A percentile compares a stretch with the other conserved stretches of the same genome.
phyloP scores from a whole-genome alignment of 2,329 filamentous ascomycete genomes.

The Penicillium crustosum region DNA sequence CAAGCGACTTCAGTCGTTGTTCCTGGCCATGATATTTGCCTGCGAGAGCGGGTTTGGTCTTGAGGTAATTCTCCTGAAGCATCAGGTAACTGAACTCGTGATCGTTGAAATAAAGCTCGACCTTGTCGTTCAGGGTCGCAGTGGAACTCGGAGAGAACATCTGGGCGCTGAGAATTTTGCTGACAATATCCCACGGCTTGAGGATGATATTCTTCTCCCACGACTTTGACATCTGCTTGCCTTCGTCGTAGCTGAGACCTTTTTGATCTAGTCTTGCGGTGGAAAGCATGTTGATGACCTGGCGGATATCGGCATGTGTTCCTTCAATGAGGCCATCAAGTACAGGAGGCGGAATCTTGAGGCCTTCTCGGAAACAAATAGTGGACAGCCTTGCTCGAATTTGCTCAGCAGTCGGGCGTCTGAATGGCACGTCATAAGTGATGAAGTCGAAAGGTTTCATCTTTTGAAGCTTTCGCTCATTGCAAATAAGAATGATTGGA shows the following conservation, averaged over 20 bases:
- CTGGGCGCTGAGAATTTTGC: slow-evolving; percentile 84
- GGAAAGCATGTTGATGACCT: slow-evolving; percentile 98
- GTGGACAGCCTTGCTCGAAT: slow-evolving; percentile 91
- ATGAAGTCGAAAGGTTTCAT: slow-evolving; percentile 97
- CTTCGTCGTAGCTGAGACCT: slow-evolving; percentile 77
- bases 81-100: slow-evolving; percentile 97
- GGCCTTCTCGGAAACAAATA: slow-evolving; percentile 85
- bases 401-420: slow-evolving; percentile 84
- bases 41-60: slow-evolving; percentile 70
- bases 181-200: slow-evolving; percentile 97
- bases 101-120: slow-evolving; percentile 98
- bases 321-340: slow-evolving; percentile 94
- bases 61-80: slow-evolving; percentile 97
- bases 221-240: slow-evolving; percentile 91
- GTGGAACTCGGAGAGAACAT: slow-evolving; percentile 83
- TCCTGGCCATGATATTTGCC: slow-evolving; percentile 65
- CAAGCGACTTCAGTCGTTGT: slow-evolving; percentile 75
- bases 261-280: slow-evolving; percentile 85
- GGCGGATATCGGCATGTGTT: slow-evolving; percentile 90
- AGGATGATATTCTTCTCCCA: slow-evolving; percentile 98
- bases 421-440: slow-evolving; percentile 81
- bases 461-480: slow-evolving; percentile 87
- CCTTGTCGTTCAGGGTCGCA: slow-evolving; percentile 91
- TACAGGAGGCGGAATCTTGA: slow-evolving; percentile 79
- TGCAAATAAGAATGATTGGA: slow-evolving; percentile 96